Conservation (phyloP, 768 basidiomycete species). For the Boletus tomentosulus region DNA sequence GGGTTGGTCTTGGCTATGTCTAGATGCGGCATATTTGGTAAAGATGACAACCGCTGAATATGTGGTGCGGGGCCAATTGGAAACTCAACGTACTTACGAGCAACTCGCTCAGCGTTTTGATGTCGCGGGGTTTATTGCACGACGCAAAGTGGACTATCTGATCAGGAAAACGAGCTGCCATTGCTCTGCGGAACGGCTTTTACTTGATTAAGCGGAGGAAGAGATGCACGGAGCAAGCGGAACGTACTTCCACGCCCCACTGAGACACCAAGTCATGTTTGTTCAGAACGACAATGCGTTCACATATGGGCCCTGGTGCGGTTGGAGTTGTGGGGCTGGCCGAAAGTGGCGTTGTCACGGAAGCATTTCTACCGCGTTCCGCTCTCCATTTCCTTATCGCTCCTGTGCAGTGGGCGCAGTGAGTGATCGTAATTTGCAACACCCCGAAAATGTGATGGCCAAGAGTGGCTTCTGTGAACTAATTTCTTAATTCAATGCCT, state of each 20-base stretch:
- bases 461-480: constrained; percentile 9
- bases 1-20: constrained; percentile 68
- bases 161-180: constrained; percentile 66
- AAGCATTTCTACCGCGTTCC: constrained; percentile 58
- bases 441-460: constrained; percentile 10
- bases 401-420: constrained; percentile 36
- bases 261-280: constrained; percentile 89
- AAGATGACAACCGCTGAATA: not conserved
- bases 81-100: constrained; percentile 63
- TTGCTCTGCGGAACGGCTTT: constrained; percentile 72
- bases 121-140: constrained; percentile 62
- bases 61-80: not conserved
- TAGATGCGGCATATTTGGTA: constrained; percentile 23
- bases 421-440: constrained; percentile 9
- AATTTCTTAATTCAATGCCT: constrained; percentile 5
- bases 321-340: constrained; percentile 8
- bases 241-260: constrained; percentile 77
- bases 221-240: constrained; percentile 6
- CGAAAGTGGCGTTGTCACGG: constrained; percentile 36
- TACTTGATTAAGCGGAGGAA: constrained; percentile 10
- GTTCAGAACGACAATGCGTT: constrained; percentile 87
- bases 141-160: constrained; percentile 70
- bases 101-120: constrained; percentile 57
- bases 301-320: constrained; percentile 45
- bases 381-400: constrained; percentile 64